Percentiles rank a stretch among this genome's conserved stretches.
phyloP scores from a whole-genome alignment of 2,329 filamentous ascomycete genomes.

The Aspergillus pseudoviridinutans region DNA sequence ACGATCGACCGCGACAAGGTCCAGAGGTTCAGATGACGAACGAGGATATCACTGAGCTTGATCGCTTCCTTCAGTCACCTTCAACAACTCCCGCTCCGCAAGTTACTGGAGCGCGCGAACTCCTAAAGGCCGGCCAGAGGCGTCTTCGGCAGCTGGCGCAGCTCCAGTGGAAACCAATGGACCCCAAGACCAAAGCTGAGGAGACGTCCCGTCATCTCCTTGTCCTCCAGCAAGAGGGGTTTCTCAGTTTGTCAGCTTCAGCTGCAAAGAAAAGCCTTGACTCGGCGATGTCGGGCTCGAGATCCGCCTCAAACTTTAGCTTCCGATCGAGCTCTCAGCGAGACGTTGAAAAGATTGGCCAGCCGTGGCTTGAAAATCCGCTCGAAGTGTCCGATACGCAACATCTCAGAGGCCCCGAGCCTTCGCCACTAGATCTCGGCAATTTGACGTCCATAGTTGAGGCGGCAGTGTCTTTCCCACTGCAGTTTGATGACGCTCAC shows the following conservation, averaged over 20 bases:
- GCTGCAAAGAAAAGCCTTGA: constrained; percentile 19
- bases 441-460: constrained; percentile 33
- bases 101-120: constrained; percentile 23
- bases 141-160: constrained; percentile 34
- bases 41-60: constrained; percentile 33
- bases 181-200: constrained; percentile 21
- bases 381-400: constrained; percentile 13
- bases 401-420: constrained; percentile 14
- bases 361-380: constrained; percentile 33
- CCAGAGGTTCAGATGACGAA: constrained; percentile 20
- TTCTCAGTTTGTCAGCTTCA: constrained; percentile 17
- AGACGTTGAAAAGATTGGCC: constrained; percentile 36
- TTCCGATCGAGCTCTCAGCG: constrained; percentile 28
- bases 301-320: constrained; percentile 12
- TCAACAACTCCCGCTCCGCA: constrained; percentile 17
- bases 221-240: constrained; percentile 29
- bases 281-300: constrained; percentile 12
- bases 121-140: constrained; percentile 30
- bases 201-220: constrained; percentile 25
- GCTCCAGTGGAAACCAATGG: constrained; percentile 24
- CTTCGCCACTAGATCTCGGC: constrained; percentile 29
- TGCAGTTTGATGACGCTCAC: constrained; percentile 17
- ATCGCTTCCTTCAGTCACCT: constrained; percentile 34
- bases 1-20: constrained; percentile 7
- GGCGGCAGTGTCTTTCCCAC: constrained; percentile 25